Evolutionary conservation across 441 rosid species (phyloP).

Genomic region (Monsonia emarginata): DNA sequence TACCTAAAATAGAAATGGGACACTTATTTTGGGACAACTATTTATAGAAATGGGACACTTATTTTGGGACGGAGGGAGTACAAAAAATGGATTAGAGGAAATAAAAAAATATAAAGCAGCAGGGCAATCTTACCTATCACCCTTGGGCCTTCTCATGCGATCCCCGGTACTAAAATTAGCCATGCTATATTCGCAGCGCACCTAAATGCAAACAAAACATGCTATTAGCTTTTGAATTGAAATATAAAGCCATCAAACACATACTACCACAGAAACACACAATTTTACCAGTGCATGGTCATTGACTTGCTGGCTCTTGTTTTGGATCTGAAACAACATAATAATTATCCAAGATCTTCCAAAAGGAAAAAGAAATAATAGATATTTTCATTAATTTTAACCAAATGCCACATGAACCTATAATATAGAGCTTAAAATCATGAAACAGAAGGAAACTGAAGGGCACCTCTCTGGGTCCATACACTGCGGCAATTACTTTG

Average conservation of each 20-base stretch:
- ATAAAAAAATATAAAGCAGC: not conserved
- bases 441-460: not conserved
- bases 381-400: too few species aligned
- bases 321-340: conserved; percentile 46
- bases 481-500: conserved; percentile 87
- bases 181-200: conserved; percentile 85
- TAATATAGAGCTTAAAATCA: not conserved
- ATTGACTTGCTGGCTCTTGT: conserved; percentile 52
- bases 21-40: too few species aligned
- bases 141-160: conserved; percentile 73
- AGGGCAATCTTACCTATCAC: conserved; percentile 44
- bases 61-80: too few species aligned
- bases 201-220: conserved; percentile 27
- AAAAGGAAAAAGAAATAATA: not conserved
- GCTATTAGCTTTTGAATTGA: not conserved
- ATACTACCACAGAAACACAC: not conserved
- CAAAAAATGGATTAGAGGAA: not conserved
- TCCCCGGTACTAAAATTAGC: conserved; percentile 92
- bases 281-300: conserved; percentile 62
- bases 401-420: not conserved
- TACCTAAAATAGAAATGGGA: too few species aligned
- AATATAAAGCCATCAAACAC: not conserved
- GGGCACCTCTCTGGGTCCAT: conserved; percentile 82
- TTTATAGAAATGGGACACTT: too few species aligned
- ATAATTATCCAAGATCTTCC: not conserved